Evolutionary conservation across 352 stramenopile genomes (phyloP).

Genomic region (Phytophthora macrochlamydospora): DNA sequence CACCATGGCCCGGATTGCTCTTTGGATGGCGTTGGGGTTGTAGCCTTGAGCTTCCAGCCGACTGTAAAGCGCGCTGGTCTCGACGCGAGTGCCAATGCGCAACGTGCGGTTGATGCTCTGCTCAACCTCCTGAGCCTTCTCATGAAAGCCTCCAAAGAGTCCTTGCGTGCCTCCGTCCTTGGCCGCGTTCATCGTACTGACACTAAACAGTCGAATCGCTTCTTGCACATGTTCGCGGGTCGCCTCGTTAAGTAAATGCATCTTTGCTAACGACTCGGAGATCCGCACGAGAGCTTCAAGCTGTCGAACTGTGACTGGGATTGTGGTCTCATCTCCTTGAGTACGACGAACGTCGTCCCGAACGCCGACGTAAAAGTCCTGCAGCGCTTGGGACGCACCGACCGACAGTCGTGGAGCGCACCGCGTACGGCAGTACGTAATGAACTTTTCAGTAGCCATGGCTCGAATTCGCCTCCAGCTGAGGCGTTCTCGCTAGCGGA

Average conservation of each 20-base stretch:
- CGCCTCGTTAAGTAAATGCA: conserved; percentile 92
- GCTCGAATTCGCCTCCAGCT: conserved; percentile 66
- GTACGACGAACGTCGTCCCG: conserved; percentile 95
- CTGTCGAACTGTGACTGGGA: conserved; percentile 99
- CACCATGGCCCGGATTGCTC: conserved; percentile 86
- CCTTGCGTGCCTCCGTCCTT: conserved; percentile 89
- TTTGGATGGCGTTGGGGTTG: conserved; percentile 87
- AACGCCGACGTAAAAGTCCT: conserved; percentile 98
- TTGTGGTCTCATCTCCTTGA: conserved; percentile 69
- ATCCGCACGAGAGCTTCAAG: conserved; percentile 98
- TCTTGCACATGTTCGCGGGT: conserved; percentile 94
- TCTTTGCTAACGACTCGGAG: conserved; percentile 97
- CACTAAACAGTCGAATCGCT: conserved; percentile 97
- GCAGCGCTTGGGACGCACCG: conserved; percentile 91
- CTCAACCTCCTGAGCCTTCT: conserved; percentile 85
- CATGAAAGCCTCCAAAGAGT: conserved; percentile 78
- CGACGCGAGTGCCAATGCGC: conserved; percentile 77
- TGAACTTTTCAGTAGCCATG: conserved; percentile 97
- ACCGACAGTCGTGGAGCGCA: conserved; percentile 94
- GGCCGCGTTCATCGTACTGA: conserved; percentile 98
- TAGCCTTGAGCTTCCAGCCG: conserved; percentile 83
- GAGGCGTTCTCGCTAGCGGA: conserved; percentile 26
- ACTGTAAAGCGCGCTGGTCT: conserved; percentile 82
- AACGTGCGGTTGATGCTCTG: conserved; percentile 85
- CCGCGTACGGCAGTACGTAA: conserved; percentile 97